Evolutionary conservation across 2,329 filamentous ascomycete genomes (phyloP).

Genomic region (Acarospora socialis): DNA sequence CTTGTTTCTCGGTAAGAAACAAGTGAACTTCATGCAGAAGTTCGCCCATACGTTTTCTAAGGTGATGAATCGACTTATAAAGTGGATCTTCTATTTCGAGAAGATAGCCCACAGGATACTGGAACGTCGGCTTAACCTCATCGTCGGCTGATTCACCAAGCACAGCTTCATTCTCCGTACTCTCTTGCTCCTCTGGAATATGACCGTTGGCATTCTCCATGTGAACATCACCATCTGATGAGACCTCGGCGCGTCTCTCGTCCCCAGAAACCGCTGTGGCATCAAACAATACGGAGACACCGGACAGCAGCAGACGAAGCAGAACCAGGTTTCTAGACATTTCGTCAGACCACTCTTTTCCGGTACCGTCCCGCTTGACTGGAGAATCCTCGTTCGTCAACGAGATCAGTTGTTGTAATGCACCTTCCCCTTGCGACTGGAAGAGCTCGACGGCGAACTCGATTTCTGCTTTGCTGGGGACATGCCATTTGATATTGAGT

Average conservation of each 20-base stretch:
- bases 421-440: slow-evolving; percentile 64
- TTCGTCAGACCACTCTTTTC: slow-evolving; percentile 98
- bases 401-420: slow-evolving; percentile 57
- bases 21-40: slow-evolving; percentile 70
- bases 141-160: slow-evolving; percentile 28
- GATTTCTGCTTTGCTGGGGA: slow-evolving; percentile 64
- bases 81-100: slow-evolving; percentile 48
- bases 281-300: slow-evolving; percentile 80
- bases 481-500: slow-evolving; percentile 82
- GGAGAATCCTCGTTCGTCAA: slow-evolving; percentile 71
- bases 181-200: slow-evolving; percentile 7
- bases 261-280: slow-evolving; percentile 52
- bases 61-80: slow-evolving; percentile 63
- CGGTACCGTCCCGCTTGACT: slow-evolving; percentile 82
- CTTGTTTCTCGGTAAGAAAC: slow-evolving; percentile 70
- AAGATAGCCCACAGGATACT: slow-evolving; percentile 77
- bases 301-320: slow-evolving; percentile 75
- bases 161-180: slow-evolving; percentile 15
- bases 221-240: slow-evolving; percentile 26
- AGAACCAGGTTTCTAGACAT: slow-evolving; percentile 80
- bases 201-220: slow-evolving; percentile 27
- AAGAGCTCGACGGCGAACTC: slow-evolving; percentile 84
- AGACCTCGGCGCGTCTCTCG: slow-evolving; percentile 29
- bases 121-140: slow-evolving; percentile 63
- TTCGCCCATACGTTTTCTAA: slow-evolving; percentile 67